Evolutionary conservation across 2,329 filamentous ascomycete genomes (phyloP).

Genomic region (Fusarium brevicatenulatum): DNA sequence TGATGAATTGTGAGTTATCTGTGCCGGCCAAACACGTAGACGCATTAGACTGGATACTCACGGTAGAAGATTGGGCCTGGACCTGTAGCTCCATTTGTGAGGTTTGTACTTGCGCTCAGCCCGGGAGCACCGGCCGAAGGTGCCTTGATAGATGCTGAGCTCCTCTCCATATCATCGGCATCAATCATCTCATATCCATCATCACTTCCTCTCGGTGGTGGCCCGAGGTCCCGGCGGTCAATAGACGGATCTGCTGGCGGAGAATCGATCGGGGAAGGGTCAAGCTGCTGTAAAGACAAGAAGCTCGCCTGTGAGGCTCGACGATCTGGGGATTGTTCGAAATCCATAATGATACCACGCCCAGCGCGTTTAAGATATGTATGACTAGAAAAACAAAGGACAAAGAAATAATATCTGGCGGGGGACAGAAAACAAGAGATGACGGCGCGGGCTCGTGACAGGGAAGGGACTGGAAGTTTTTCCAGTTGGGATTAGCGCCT

Average conservation of each 20-base stretch:
- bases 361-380: slow-evolving; percentile 6
- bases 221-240: slow-evolving; percentile 52
- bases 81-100: slow-evolving; percentile 49
- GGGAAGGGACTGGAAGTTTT: slow-evolving; percentile 22
- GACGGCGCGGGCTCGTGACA: slow-evolving; percentile 27
- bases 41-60: slow-evolving; percentile 54
- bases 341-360: slow-evolving; percentile 39
- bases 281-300: slow-evolving; percentile 78
- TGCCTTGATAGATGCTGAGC: slow-evolving; percentile 49
- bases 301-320: slow-evolving; percentile 50
- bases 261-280: slow-evolving; percentile 80
- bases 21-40: background rate
- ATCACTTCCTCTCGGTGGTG: slow-evolving; percentile 41
- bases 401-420: slow-evolving; percentile 20
- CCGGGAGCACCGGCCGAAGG: slow-evolving; percentile 61
- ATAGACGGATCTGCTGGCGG: slow-evolving; percentile 59
- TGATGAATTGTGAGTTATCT: slow-evolving; percentile 14
- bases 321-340: slow-evolving; percentile 33
- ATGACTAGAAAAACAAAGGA: background rate
- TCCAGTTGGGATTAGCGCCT: slow-evolving; percentile 43
- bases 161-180: slow-evolving; percentile 47
- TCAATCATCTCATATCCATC: slow-evolving; percentile 43
- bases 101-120: slow-evolving; percentile 61
- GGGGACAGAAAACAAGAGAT: slow-evolving; percentile 31
- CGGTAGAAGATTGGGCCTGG: slow-evolving; percentile 80